These are phyloP conservation scores for Phytophthora tubulina DNA, from an alignment of 352 stramenopile species.

Conservation along the genomic window DNA sequence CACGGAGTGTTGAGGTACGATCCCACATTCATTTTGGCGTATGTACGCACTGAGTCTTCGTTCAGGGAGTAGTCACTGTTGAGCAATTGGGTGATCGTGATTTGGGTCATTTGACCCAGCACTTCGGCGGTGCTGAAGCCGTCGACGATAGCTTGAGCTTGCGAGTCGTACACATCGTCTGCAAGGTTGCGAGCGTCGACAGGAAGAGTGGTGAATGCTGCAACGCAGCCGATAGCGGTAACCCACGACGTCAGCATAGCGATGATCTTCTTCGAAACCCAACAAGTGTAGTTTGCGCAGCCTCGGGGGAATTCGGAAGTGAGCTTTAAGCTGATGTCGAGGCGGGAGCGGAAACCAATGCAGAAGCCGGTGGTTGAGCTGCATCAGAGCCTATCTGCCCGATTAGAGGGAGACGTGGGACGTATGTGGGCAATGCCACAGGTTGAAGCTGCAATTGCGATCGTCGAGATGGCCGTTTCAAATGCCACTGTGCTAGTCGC, in stretches of 20 bases:
- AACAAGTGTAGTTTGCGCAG: constrained; percentile 11
- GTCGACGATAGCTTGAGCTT: constrained; percentile 63
- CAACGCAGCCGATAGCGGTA: constrained; percentile 38
- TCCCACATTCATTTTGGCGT: constrained; percentile 82
- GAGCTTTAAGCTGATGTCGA: constrained; percentile 10
- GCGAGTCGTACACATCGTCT: constrained; percentile 44
- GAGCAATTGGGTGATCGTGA: constrained; percentile 85
- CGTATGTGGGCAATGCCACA: constrained; percentile 9
- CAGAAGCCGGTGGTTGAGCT: constrained; percentile 12
- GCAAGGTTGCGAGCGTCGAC: constrained; percentile 24
- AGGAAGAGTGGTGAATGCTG: constrained; percentile 27
- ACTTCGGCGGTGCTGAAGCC: constrained; percentile 60
- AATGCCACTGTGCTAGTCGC: constrained; percentile 11
- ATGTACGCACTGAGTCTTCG: constrained; percentile 62
- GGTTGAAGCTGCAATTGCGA: constrained; percentile 26
- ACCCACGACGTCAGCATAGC: constrained; percentile 55
- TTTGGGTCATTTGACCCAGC: constrained; percentile 92
- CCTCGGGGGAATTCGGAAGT: constrained; percentile 44
- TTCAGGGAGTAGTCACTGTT: constrained; percentile 69
- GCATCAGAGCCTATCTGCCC: constrained; percentile 11
- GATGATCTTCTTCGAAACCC: neutral
- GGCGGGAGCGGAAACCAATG: neutral
- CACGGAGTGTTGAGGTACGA: constrained; percentile 89
- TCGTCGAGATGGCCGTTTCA: neutral
- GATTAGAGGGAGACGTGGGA: constrained; percentile 28